These are phyloP conservation scores for Pouteria glomerata DNA, from an alignment of 148 eudicot genomes.

Conservation along the genomic window DNA sequence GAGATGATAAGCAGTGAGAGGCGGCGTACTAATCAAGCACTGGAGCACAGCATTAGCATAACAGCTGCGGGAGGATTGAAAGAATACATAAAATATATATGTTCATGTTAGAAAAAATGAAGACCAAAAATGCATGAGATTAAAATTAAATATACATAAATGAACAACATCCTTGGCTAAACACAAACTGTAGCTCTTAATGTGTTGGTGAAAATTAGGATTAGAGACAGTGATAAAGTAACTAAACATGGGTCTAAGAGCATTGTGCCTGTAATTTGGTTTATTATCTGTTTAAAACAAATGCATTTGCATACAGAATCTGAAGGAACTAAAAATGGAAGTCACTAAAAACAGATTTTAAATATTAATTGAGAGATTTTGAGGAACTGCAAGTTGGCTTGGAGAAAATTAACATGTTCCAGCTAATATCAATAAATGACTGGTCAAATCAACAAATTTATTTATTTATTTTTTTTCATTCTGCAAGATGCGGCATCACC, in stretches of 20 bases:
- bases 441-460: not conserved
- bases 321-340: not conserved
- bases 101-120: not conserved
- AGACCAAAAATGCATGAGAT: no score
- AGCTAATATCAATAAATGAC: not conserved
- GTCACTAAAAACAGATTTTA: not conserved
- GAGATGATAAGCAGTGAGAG: constrained; percentile 79
- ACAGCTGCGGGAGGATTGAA: constrained; percentile 49
- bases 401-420: not conserved
- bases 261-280: not conserved
- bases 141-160: no score
- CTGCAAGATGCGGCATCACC: no score
- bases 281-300: not conserved
- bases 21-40: constrained; percentile 84
- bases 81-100: no score
- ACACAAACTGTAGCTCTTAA: no score
- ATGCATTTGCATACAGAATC: not conserved
- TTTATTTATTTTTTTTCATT: no score
- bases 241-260: not conserved
- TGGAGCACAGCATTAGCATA: constrained; percentile 87
- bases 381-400: not conserved
- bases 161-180: no score
- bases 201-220: no score
- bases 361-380: not conserved
- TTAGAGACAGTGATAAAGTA: not conserved